phyloP scores from a whole-genome alignment of 2,329 filamentous ascomycete species.

The Trichoderma pleuroti region DNA sequence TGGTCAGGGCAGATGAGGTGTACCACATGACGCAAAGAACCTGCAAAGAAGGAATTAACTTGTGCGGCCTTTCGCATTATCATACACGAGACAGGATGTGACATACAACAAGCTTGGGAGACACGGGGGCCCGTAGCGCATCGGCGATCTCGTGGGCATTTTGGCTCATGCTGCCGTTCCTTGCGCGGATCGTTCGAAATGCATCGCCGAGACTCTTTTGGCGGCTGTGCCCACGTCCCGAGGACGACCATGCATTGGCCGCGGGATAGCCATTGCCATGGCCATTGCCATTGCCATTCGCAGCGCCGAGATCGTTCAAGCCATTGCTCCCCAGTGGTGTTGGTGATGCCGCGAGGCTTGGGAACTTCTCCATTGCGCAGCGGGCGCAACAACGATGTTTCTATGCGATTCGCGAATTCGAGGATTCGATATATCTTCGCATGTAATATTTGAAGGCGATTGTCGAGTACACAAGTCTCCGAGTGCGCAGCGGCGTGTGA shows the following conservation, averaged over 20 bases:
- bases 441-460: not conserved
- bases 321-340: constrained; percentile 27
- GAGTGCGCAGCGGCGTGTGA: not conserved
- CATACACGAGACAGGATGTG: not conserved
- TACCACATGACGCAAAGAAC: constrained; percentile 89
- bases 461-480: not conserved
- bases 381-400: not conserved
- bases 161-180: constrained; percentile 82
- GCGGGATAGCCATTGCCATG: constrained; percentile 17
- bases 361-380: constrained; percentile 54
- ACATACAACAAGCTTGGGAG: constrained; percentile 50
- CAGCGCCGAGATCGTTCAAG: constrained; percentile 28
- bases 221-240: constrained; percentile 55
- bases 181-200: constrained; percentile 74
- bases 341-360: constrained; percentile 49
- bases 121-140: constrained; percentile 84
- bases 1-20: constrained; percentile 89
- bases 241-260: constrained; percentile 25
- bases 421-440: not conserved
- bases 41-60: constrained; percentile 43
- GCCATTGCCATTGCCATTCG: constrained; percentile 25
- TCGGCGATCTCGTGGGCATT: constrained; percentile 93
- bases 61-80: not conserved
- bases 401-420: not conserved
- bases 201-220: constrained; percentile 90